Evolutionary conservation across 2,329 filamentous ascomycete genomes (phyloP), one percentile per base, ranked within the genome.

Genomic region (Microcyclospora pomicola): DNA sequence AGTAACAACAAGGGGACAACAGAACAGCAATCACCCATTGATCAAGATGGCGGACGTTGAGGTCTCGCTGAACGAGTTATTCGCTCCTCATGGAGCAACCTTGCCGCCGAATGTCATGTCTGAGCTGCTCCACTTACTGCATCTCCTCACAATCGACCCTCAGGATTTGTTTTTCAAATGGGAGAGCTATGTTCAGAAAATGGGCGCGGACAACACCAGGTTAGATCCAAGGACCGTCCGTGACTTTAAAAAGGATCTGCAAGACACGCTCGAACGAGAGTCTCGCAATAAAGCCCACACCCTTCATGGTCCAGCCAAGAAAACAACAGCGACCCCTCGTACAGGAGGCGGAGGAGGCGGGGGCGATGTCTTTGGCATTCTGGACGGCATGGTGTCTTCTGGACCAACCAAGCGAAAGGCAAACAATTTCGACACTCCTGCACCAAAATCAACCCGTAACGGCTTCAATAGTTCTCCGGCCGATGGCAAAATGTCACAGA

Each of bases 101-200:
- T 68, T 96, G 5, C 75, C 84, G 44, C 66, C 77, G 46, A 88
- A 96, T 59, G 73, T 96, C 40, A 66, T 85, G 46, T 66, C 71
- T 37, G 87, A 95, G 63, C 68, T 98, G 48, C 73, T 81, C 56
- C 92, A 85, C 41, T 92, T 94, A 57, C 73, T 91, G 64, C 77
- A 80, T 38, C 69, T 96, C 42, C 84, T 95, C 62, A 77, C 76
- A 34, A 72, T 96, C 43, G 75, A 77, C 12, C 71, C 78, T 27
- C 79, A 96, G 59, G 91, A 96, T 57, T 69, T 96, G 16, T 95
- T 85, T 62, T 95, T 85, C 75, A 96, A 96, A 70, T 98, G 91
- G 91, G 91, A 98, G 61, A 88, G 86, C 0, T 96, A 95, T 68
- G 87, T 82, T 60, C 80, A 98, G 58, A 93, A 88, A 62, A 86